These are phyloP conservation scores for Cyberlindnera nakhonratchasimensis DNA, from an alignment of 805 yeast genomes.

Conservation along the genomic window DNA sequence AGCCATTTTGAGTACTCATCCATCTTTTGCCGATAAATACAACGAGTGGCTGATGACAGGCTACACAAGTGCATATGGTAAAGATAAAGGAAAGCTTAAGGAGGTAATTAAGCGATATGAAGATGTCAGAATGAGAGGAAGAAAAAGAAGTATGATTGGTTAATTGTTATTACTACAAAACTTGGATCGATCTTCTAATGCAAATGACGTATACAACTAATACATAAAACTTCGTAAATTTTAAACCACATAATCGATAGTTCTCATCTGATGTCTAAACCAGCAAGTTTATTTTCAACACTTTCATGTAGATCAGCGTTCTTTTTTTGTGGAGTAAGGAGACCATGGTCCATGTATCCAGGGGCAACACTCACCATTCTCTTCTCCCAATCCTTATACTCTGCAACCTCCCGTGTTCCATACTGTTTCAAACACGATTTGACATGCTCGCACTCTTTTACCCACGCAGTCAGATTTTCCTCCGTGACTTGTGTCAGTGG, in stretches of 20 bases:
- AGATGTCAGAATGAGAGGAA: conserved; percentile 86
- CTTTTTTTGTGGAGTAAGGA: conserved; percentile 22
- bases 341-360: conserved; percentile 35
- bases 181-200: neutral
- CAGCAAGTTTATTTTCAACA: conserved; percentile 1
- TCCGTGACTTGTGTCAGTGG: conserved; percentile 32
- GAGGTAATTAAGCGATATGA: conserved; percentile 66
- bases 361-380: conserved; percentile 35
- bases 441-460: conserved; percentile 32
- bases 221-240: neutral
- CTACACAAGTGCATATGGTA: conserved; percentile 41
- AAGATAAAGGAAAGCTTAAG: conserved; percentile 37
- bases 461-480: conserved; percentile 31
- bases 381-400: conserved; percentile 33
- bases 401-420: conserved; percentile 26
- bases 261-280: conserved; percentile 23
- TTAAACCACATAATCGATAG: neutral
- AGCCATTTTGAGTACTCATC: conserved; percentile 89
- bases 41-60: conserved; percentile 73
- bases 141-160: conserved; percentile 95
- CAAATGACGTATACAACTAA: neutral
- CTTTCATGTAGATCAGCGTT: neutral
- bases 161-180: conserved; percentile 24
- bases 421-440: conserved; percentile 24
- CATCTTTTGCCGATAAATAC: conserved; percentile 61